phyloP scores from a whole-genome alignment of 768 basidiomycete species.

The Phanerodontia chrysosporium region DNA sequence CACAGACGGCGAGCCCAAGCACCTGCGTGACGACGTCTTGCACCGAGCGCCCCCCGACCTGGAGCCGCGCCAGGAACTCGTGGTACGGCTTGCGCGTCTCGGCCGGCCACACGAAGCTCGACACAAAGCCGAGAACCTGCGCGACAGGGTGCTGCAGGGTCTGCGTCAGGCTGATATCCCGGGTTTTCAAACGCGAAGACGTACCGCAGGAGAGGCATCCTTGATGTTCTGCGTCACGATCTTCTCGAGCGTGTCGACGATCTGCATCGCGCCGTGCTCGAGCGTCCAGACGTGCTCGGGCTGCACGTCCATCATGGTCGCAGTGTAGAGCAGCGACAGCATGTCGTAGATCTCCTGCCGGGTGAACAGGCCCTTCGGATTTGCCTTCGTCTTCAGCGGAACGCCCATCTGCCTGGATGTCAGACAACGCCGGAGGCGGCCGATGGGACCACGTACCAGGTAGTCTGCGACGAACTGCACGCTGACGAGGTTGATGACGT shows the following conservation, averaged over 20 bases:
- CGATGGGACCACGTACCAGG: slow-evolving; percentile 25
- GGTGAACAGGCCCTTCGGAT: slow-evolving; percentile 40
- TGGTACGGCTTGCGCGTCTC: slow-evolving; percentile 30
- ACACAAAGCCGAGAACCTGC: slow-evolving; percentile 22
- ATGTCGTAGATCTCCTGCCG: slow-evolving; percentile 46
- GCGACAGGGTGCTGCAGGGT: slow-evolving; percentile 26
- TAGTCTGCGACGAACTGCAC: slow-evolving; percentile 38
- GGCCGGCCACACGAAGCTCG: slow-evolving; percentile 27
- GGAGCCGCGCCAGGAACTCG: slow-evolving; percentile 36
- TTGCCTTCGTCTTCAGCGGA: slow-evolving; percentile 41
- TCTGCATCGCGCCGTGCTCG: slow-evolving; percentile 24
- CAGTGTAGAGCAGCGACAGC: slow-evolving; percentile 28
- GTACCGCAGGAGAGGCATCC: slow-evolving; percentile 22
- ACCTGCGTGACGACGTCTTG: slow-evolving; percentile 41
- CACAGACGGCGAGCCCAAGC: slow-evolving; percentile 43
- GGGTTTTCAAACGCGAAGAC: slow-evolving; percentile 22
- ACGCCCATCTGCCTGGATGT: slow-evolving; percentile 35
- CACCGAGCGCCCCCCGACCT: slow-evolving; percentile 32
- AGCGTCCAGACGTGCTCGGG: slow-evolving; percentile 32
- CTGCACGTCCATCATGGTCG: slow-evolving; percentile 28
- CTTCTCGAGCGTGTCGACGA: slow-evolving; percentile 27
- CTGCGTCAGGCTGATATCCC: not conserved
- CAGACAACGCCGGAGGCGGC: not conserved
- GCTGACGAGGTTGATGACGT: slow-evolving; percentile 42
- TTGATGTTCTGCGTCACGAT: slow-evolving; percentile 31